phyloP scores from a whole-genome alignment of 768 basidiomycete genomes.

The Lentinula lateritia region DNA sequence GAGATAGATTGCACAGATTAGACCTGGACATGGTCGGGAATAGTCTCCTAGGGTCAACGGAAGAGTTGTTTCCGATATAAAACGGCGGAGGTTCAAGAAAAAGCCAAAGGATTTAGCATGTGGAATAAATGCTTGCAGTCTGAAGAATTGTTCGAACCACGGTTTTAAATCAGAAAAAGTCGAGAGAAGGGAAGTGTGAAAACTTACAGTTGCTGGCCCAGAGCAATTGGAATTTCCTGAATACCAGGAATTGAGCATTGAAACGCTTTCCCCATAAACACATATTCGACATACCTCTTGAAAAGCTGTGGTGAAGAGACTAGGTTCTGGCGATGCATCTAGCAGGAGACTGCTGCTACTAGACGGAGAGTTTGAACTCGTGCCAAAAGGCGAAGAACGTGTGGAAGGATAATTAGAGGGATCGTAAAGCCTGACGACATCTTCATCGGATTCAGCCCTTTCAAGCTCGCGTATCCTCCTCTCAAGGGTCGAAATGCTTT shows the following conservation, averaged over 20 bases:
- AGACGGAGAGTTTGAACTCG: neutral
- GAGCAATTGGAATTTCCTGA: constrained; percentile 26
- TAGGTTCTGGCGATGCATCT: neutral
- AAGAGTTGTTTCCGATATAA: constrained; percentile 41
- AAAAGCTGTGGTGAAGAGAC: neutral
- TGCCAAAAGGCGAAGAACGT: neutral
- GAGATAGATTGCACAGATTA: constrained; percentile 44
- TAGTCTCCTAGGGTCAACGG: constrained; percentile 43
- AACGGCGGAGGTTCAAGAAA: constrained; percentile 50
- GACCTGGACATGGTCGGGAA: constrained; percentile 41
- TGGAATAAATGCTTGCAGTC: constrained; percentile 53
- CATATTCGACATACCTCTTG: neutral
- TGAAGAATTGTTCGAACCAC: constrained; percentile 16
- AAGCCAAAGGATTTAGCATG: constrained; percentile 59
- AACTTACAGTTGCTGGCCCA: constrained; percentile 29
- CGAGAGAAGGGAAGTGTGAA: neutral
- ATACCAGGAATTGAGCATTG: neutral
- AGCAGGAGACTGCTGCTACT: neutral
- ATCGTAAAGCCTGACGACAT: constrained; percentile 11
- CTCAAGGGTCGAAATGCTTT: constrained; percentile 32
- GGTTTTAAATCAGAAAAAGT: constrained; percentile 1
- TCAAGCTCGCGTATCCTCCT: constrained; percentile 32
- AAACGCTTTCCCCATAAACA: neutral
- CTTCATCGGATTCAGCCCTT: constrained; percentile 18
- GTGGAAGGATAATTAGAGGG: constrained; percentile 10